Evolutionary conservation across 1,139 yeast genomes (phyloP).

Genomic region (Blastobotrys serpentis): DNA sequence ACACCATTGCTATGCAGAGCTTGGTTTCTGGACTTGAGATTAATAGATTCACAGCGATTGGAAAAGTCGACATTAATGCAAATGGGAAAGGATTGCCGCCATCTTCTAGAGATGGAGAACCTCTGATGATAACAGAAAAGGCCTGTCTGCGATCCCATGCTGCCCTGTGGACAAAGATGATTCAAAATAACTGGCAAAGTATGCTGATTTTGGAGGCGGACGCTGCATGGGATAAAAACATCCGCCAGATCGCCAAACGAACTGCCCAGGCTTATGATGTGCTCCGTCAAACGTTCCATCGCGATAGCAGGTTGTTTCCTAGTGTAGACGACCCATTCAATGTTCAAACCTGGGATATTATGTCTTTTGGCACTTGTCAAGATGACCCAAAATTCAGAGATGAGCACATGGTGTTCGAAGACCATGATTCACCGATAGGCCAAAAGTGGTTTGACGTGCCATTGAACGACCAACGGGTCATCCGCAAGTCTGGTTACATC

Average conservation of each 20-base stretch:
- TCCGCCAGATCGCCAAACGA: constrained; percentile 12
- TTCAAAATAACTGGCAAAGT: constrained; percentile 17
- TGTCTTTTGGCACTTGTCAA: constrained; percentile 11
- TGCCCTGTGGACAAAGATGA: constrained; percentile 18
- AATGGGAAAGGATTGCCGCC: constrained; percentile 21
- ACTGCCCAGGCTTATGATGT: constrained; percentile 4
- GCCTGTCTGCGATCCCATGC: constrained; percentile 22
- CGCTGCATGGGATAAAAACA: constrained; percentile 14
- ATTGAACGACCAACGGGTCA: constrained; percentile 16
- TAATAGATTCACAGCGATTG: constrained; percentile 18
- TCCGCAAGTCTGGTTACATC: constrained; percentile 15
- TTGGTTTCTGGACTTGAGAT: constrained; percentile 17
- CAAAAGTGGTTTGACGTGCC: constrained; percentile 9
- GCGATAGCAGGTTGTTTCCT: not conserved
- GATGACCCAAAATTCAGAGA: constrained; percentile 7
- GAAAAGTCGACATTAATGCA: constrained; percentile 6
- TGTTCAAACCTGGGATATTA: constrained; percentile 10
- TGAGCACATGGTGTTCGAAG: constrained; percentile 14
- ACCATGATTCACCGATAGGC: constrained; percentile 18
- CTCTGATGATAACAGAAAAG: not conserved
- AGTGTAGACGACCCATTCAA: constrained; percentile 8
- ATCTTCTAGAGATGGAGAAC: constrained; percentile 7
- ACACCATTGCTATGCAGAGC: constrained; percentile 21
- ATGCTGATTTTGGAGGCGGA: constrained; percentile 13
- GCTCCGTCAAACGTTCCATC: constrained; percentile 5